phyloP scores from a whole-genome alignment of 2,329 filamentous ascomycete species.

The Aspergillus jensenii region DNA sequence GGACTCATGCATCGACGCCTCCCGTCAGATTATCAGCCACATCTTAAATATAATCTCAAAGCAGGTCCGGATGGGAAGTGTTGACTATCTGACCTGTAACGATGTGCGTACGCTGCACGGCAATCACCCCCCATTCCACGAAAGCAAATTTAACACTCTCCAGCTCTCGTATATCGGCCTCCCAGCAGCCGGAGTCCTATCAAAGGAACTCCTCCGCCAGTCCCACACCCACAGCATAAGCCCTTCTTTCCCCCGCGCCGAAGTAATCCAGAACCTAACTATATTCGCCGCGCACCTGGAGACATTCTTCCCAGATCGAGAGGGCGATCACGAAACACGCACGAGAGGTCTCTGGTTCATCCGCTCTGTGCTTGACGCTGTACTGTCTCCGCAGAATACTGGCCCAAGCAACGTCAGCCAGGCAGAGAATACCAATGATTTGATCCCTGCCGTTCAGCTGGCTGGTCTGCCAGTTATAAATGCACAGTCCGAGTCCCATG shows the following conservation, averaged over 20 bases:
- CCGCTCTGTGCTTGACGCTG: conserved; percentile 14
- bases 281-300: conserved; percentile 19
- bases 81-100: not conserved
- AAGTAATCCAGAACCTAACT: conserved; percentile 23
- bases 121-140: not conserved
- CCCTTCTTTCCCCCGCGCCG: conserved; percentile 18
- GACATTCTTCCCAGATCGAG: conserved; percentile 8
- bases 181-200: conserved; percentile 22
- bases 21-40: conserved; percentile 2
- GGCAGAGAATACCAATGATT: no score
- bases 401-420: no score
- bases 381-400: no score
- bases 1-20: not conserved
- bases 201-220: conserved; percentile 22
- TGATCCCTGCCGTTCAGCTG: no score
- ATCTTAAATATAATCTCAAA: conserved; percentile 1
- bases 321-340: conserved; percentile 15
- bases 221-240: conserved; percentile 9
- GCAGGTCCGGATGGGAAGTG: conserved; percentile 1
- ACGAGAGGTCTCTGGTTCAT: conserved; percentile 14
- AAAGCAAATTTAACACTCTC: not conserved
- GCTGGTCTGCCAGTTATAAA: no score
- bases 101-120: conserved; percentile 3
- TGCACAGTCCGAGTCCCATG: no score
- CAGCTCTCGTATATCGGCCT: conserved; percentile 17